Evolutionary conservation across 1,284 basidiomycete genomes (phyloP), one percentile per base, ranked within the genome.

Genomic region (Melampsora medusae): DNA sequence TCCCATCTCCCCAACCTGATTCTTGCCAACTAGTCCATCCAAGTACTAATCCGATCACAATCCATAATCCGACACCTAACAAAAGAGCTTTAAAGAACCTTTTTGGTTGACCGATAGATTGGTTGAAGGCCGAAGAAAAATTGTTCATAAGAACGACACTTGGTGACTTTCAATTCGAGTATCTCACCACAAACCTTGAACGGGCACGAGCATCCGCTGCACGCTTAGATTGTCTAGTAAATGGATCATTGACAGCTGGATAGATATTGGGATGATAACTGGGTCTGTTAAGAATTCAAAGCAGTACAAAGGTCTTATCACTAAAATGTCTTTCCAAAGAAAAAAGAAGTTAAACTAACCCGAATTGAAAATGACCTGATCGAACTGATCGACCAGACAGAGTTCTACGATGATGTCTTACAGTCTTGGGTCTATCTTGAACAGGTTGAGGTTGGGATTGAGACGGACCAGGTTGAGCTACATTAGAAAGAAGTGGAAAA

Each of bases 251-350:
- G 6, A 66, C 48, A 22, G 62, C 10, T 16, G 71, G 71, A 31
- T 74, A 74, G 38, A 74, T 74, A 33, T 74, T 74, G 2, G 71
- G 71, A 62, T 59, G 64, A 56, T 60, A 74, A 25, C 50, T 74
- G 2, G 71, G 71, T 1, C 71, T 74, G 28, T 7, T 56, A 7
- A 66, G 53, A 56, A 5, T n/a, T 25, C 19, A 56, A 65, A 22
- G 22, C 22, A 31, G 12, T 9, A 6, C 14, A 59, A 69, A 5
- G 14, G 2, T 5, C 33, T 50, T 64, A 72, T 25, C 69, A 60
- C 9, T 22, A 48, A 16, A 25, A 14, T 17, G 48, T 50, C n/a
- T 31, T 25, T 48, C n/a, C 14, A 56, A n/a, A 56, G 9, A 56
- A 9, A 16, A 19, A 16, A 61, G 31, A 31, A 19, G 33, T 28